Evolutionary conservation across 805 yeast genomes (phyloP), one percentile per base, ranked within the genome.

Genomic region (fission yeast (Schizosaccharomyces pombe)): DNA sequence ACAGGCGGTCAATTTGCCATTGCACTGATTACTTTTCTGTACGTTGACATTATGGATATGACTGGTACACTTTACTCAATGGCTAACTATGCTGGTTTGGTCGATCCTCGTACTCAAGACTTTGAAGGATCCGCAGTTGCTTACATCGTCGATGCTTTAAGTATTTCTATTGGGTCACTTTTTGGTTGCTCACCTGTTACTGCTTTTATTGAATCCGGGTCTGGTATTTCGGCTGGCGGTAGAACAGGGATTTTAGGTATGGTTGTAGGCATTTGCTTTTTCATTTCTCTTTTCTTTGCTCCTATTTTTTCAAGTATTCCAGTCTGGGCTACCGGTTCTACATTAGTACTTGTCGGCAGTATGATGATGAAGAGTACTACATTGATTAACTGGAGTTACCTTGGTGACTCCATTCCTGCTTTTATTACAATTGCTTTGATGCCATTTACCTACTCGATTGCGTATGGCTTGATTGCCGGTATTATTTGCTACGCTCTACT

Each of bases 241-340:
- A 52, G 40, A 32, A 58, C 61, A 5, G 61, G 61, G 5, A 43
- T 58, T 34, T 57, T 60, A 9, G 59, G 58, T 29, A 54, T 58
- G 31, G 52, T 54, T 34, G 56, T 58, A 30, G 61, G 61, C 19
- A 22, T 58, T 51, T 58, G 61, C 57, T 58, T 58, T 55, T 58
- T 58, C 56, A 57, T 58, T 30, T 55, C 61, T 11, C 47, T 58
- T 32, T 58, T 58, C 53, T 58, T 58, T 39, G 58, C 61, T 3
- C 61, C 61, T 26, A 58, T 58, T 53, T 58, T 58, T 34, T 60
- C 61, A 14, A 58, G 60, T 12, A 58, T 58, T 40, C 61, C 61
- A 5, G 58, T 60, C 3, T 58, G 61, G 61, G 61, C 61, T 6
- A 58, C 61, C 24, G 61, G 61, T 6, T 54, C 60, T n/a, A 58